These are phyloP conservation scores for Fonsecaea pugnacius DNA, from an alignment of 2,329 filamentous ascomycete genomes.

Conservation along the genomic window DNA sequence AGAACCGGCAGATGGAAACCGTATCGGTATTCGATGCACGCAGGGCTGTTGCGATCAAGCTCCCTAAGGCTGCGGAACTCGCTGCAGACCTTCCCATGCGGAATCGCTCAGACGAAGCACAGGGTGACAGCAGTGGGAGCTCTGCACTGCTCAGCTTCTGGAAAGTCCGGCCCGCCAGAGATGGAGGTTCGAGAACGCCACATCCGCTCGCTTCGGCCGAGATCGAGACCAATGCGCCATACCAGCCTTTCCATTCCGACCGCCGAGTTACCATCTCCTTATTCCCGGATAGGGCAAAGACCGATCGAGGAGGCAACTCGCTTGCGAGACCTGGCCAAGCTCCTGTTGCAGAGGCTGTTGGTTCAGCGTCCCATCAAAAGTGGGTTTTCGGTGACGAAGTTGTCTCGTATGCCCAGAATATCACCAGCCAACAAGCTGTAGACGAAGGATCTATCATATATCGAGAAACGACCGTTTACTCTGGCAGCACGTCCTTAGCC, in stretches of 20 bases:
- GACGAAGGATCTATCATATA: conserved; percentile 31
- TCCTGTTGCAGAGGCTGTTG: background rate
- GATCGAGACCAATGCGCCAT: conserved; percentile 93
- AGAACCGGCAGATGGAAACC: conserved; percentile 41
- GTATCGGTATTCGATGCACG: conserved; percentile 43
- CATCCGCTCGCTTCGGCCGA: conserved; percentile 75
- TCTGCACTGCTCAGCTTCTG: conserved; percentile 44
- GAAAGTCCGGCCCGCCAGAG: conserved; percentile 51
- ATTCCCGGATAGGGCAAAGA: conserved; percentile 47
- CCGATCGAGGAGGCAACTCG: conserved; percentile 11
- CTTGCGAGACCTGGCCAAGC: background rate
- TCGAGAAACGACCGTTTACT: conserved; percentile 29
- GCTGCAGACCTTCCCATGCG: conserved; percentile 2
- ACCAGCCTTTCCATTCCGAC: conserved; percentile 95
- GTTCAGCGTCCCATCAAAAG: conserved; percentile 30
- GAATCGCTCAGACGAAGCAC: conserved; percentile 15
- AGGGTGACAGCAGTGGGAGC: conserved; percentile 8
- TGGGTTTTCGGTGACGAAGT: conserved; percentile 62
- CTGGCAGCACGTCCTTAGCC: conserved; percentile 1
- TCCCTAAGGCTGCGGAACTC: conserved; percentile 25
- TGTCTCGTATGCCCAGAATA: conserved; percentile 40
- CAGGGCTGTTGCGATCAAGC: conserved; percentile 30
- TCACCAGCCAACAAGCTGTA: conserved; percentile 5
- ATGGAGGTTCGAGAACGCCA: conserved; percentile 46
- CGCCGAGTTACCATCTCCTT: conserved; percentile 78